Base-by-base conservation (phyloP, 2,329 filamentous ascomycete genomes). In the Claviceps paspali region DNA sequence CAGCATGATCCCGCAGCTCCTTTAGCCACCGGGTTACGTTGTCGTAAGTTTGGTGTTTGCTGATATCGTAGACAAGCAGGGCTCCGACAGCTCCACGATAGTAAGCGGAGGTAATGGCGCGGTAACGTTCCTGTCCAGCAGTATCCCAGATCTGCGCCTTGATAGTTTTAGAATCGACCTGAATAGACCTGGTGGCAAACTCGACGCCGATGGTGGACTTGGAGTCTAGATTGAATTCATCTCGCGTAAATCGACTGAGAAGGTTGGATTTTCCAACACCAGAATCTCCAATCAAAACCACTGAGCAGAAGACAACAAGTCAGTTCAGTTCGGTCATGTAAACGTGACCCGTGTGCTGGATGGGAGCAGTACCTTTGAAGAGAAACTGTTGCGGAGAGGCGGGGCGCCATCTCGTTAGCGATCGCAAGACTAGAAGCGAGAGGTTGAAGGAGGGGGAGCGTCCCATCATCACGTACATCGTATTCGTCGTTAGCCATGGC, bases 111-210 rank as follows among this genome's bases (percentile, higher is more conserved):
- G 91, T 98, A 62, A 98, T 98, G 60, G 91, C 91, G 60, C 92
- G 84, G 70, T 96, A 98, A 61, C 91, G 82, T 67, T 98, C 91
- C 69, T 98, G 91, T 50, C 91, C 91, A 49, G 91, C 91, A 41
- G 91, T 98, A 70, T 98, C 91, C 91, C 92, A 98, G 56, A 98
- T 98, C 70, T 98, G 91, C 52, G 91, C 91, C 74, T 98, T 98
- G 78, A 98, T 98, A 47, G 91, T 98, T 76, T 98, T 98, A 57
- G 83, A 82, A 65, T 98, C 91, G 55, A 98, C 91, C 66, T 96
- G 88, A 60, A 98, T 98, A 50, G 86, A 95, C 47, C 91, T 80
- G 51, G 91, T 98, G 53, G 92, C 91, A 61, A 98, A 98, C 67
- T 98, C 91, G 62, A 98, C 91, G 54, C 91, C 91, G 66, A 98